Evolutionary conservation across 129 eudicot genomes (phyloP).

Genomic region (Gnaphalium uliginosum): DNA sequence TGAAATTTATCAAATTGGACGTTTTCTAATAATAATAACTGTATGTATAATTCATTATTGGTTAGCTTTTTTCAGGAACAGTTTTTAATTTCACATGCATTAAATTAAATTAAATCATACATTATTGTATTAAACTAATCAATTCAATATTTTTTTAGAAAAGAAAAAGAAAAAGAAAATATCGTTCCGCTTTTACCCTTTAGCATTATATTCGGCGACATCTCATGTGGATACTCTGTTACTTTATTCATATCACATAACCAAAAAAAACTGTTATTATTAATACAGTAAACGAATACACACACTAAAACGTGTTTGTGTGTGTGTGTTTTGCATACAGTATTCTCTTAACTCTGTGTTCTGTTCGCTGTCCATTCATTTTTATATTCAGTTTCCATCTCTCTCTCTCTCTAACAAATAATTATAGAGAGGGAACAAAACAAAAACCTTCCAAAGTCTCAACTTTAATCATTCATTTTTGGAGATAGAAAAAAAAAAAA

Average conservation of each 20-base stretch:
- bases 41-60: slow-evolving; percentile 1
- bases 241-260: neutral
- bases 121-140: slow-evolving; percentile 18
- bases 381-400: slow-evolving; percentile 21
- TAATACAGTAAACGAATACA: neutral
- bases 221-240: slow-evolving; percentile 28
- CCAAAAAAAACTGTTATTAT: neutral
- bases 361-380: slow-evolving; percentile 51
- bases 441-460: slow-evolving; percentile 13
- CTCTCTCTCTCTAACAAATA: slow-evolving; percentile 7
- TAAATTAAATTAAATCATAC: neutral
- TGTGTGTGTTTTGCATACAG: neutral
- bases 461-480: slow-evolving; percentile 16
- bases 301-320: neutral
- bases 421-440: neutral
- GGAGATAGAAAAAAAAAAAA: neutral
- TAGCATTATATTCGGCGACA: slow-evolving; percentile 26
- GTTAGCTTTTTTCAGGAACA: slow-evolving; percentile 14
- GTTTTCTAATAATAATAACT: neutral
- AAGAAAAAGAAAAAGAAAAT: neutral
- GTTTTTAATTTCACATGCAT: slow-evolving; percentile 23
- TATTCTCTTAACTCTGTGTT: slow-evolving; percentile 27
- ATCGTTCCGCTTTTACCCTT: slow-evolving; percentile 18
- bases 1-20: neutral
- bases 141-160: neutral